These are phyloP conservation scores for Calonectria honghensis DNA, from an alignment of 2,329 filamentous ascomycete species.

Conservation along the genomic window DNA sequence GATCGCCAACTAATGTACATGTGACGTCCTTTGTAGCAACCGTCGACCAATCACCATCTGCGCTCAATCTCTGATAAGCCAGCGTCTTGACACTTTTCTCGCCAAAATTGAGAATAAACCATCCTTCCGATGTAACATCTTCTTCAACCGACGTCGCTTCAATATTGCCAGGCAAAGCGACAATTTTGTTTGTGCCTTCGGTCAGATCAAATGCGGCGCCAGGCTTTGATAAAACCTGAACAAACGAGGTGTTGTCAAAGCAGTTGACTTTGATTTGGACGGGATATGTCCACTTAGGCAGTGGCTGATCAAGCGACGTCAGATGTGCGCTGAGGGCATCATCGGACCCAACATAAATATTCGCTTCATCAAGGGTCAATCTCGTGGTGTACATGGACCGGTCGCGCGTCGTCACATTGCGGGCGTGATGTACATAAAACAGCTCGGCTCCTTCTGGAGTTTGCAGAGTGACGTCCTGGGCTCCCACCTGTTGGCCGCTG, in stretches of 20 bases:
- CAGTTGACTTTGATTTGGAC: constrained; percentile 50
- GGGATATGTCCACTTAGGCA: constrained; percentile 57
- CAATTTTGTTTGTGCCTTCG: constrained; percentile 44
- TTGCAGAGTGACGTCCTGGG: constrained; percentile 58
- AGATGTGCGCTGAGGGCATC: constrained; percentile 56
- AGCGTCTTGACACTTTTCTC: constrained; percentile 15
- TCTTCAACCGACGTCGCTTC: constrained; percentile 13
- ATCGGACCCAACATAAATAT: constrained; percentile 53
- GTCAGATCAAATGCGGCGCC: constrained; percentile 43
- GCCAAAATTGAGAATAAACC: constrained; percentile 35
- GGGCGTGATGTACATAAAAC: constrained; percentile 60
- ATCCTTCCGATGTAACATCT: constrained; percentile 6
- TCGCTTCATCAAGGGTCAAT: constrained; percentile 53
- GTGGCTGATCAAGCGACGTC: constrained; percentile 56
- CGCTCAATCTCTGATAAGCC: constrained; percentile 43
- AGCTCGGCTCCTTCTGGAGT: constrained; percentile 57
- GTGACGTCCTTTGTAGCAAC: constrained; percentile 24
- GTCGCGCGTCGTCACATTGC: constrained; percentile 54
- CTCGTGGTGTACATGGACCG: constrained; percentile 59
- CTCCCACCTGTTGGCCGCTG: constrained; percentile 45
- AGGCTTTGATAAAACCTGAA: constrained; percentile 40
- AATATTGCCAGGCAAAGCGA: constrained; percentile 30
- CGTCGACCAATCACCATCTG: constrained; percentile 43
- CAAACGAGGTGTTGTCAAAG: neutral
- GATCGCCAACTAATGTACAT: neutral